Percentiles rank a stretch among this genome's conserved stretches.
Conservation (phyloP, 208 protist species). For the Wallacemonas sp. region DNA sequence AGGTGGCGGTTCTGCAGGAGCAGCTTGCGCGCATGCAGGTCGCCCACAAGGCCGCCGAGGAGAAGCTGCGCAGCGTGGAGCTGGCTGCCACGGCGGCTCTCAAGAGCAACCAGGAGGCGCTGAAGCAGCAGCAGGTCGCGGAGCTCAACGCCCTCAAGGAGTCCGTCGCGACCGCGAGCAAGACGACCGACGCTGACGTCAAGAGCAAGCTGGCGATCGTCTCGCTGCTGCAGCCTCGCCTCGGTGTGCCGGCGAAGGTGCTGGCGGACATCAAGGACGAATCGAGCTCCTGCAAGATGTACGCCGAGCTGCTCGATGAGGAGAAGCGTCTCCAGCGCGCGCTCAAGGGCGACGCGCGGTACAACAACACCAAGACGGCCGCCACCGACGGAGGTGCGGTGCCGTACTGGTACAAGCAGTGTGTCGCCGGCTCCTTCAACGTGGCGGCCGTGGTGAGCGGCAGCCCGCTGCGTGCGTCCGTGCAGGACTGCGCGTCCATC, state of each 20-base stretch:
- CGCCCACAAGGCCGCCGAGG: conserved; percentile 48
- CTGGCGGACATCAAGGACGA: conserved; percentile 56
- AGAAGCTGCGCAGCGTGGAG: conserved; percentile 44
- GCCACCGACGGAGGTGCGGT: conserved; percentile 42
- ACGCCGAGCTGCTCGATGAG: conserved; percentile 71
- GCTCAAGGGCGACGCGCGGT: conserved; percentile 56
- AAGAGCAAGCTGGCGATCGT: conserved; percentile 46
- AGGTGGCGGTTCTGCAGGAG: conserved; percentile 53
- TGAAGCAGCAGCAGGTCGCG: conserved; percentile 56
- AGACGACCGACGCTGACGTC: conserved; percentile 55
- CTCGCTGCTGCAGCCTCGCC: conserved; percentile 54
- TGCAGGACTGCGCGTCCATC: conserved; percentile 45
- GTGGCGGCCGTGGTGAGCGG: conserved; percentile 49
- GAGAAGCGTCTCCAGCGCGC: conserved; percentile 55
- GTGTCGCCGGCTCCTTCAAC: conserved; percentile 69
- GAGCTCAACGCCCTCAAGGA: conserved; percentile 48
- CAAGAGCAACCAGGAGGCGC: conserved; percentile 45
- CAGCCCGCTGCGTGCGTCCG: conserved; percentile 40
- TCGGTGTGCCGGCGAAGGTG: conserved; percentile 36
- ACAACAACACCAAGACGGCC: conserved; percentile 52
- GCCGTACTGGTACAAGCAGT: conserved; percentile 59
- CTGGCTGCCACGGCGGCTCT: conserved; percentile 19
- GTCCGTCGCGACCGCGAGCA: conserved; percentile 24
- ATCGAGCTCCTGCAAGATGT: conserved; percentile 32
- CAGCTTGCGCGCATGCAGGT: conserved; percentile 36